A percentile compares a stretch with the other conserved stretches of the same genome.
These are phyloP conservation scores for Penicillium sclerotigenum DNA, from an alignment of 2,329 filamentous ascomycete species.

Conservation along the genomic window DNA sequence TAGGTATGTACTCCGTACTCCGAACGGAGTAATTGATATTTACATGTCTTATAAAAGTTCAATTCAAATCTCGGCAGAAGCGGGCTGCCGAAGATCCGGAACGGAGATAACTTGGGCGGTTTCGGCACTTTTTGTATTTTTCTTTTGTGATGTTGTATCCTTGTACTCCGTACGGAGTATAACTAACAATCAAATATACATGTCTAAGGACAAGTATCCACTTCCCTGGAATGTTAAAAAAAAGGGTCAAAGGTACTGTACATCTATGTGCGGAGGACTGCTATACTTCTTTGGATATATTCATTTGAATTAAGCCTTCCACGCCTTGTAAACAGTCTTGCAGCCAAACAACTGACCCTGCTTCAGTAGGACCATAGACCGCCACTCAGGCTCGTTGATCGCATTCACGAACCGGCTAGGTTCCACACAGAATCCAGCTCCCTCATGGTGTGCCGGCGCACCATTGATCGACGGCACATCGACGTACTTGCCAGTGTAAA, in stretches of 20 bases:
- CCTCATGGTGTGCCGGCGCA: conserved; percentile 60
- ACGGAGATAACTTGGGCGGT: neutral
- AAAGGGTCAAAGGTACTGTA: no score
- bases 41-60: neutral
- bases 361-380: conserved; percentile 72
- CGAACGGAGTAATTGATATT: neutral
- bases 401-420: conserved; percentile 89
- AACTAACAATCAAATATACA: neutral
- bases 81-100: conserved; percentile 7
- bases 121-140: neutral
- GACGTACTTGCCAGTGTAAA: conserved; percentile 87
- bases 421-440: conserved; percentile 87
- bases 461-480: conserved; percentile 64
- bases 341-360: conserved; percentile 81
- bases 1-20: no score
- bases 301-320: conserved; percentile 54
- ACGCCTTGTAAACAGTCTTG: conserved; percentile 78
- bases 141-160: neutral
- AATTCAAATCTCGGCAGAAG: neutral
- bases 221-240: neutral
- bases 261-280: no score
- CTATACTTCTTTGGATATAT: neutral
- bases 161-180: no score
- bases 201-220: neutral
- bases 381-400: conserved; percentile 76